A percentile compares a stretch with the other conserved stretches of the same genome.
phyloP scores from a whole-genome alignment of 75 land plant genomes.

The Cupressus sempervirens region DNA sequence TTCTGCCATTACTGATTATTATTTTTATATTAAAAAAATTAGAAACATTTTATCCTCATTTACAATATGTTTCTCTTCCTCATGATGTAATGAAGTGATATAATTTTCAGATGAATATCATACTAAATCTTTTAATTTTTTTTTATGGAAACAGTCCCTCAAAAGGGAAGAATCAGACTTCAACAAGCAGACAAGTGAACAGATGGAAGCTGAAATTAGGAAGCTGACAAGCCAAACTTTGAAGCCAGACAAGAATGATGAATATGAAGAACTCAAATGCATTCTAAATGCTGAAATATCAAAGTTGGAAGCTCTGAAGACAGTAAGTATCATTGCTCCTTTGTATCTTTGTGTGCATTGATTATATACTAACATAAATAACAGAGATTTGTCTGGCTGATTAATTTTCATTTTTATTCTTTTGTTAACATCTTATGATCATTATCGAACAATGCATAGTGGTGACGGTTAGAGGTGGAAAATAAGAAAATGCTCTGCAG shows the following conservation, averaged over 20 bases:
- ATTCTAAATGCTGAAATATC: not conserved
- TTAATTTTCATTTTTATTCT: not conserved
- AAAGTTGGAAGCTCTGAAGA: not conserved
- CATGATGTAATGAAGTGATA: not conserved
- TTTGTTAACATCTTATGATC: not conserved
- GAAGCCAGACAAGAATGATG: not conserved
- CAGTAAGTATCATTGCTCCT: not conserved
- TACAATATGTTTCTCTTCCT: not conserved
- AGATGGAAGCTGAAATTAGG: conserved; percentile 1
- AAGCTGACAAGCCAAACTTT: not conserved
- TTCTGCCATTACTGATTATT: not conserved
- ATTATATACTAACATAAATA: not conserved
- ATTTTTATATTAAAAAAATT: not conserved
- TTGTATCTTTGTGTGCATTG: not conserved
- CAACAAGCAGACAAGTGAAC: not conserved
- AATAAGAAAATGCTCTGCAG: not conserved
- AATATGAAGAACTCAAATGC: not conserved
- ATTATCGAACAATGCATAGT: not conserved
- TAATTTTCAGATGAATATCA: not conserved
- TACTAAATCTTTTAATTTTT: not conserved
- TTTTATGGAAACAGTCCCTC: not conserved
- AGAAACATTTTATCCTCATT: not conserved
- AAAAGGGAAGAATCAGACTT: conserved; percentile 5
- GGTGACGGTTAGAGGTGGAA: not conserved
- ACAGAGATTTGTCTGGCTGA: not conserved